Conservation (phyloP, 148 eudicot species). For the Simmondsia chinensis region DNA sequence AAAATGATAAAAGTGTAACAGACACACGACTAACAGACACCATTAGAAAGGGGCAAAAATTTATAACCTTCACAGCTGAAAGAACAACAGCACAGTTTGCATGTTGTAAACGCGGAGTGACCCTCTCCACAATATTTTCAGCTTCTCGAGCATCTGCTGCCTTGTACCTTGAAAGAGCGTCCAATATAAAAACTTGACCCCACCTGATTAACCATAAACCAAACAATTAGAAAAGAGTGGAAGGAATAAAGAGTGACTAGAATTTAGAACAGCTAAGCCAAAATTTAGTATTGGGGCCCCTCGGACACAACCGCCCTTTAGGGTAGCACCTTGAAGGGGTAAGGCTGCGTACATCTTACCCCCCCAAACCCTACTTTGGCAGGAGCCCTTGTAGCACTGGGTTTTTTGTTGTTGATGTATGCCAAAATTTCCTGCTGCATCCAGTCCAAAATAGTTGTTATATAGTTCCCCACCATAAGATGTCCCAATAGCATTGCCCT, state of each 20-base stretch:
- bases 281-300: too few relatives aligned
- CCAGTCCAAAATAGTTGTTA: too few relatives aligned
- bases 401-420: too few relatives aligned
- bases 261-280: not conserved
- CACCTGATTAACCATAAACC: slow-evolving; percentile 40
- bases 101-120: slow-evolving; percentile 93
- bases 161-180: slow-evolving; percentile 87
- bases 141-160: slow-evolving; percentile 99
- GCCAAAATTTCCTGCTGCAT: too few relatives aligned
- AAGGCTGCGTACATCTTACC: too few relatives aligned
- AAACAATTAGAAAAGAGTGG: not conserved
- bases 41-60: not conserved
- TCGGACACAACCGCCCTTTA: too few relatives aligned
- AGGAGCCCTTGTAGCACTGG: too few relatives aligned
- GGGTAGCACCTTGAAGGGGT: too few relatives aligned
- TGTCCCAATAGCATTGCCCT: too few relatives aligned
- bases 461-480: too few relatives aligned
- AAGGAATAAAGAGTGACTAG: too few relatives aligned
- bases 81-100: slow-evolving; percentile 99
- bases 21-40: not conserved
- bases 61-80: slow-evolving; percentile 95
- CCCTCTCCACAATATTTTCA: slow-evolving; percentile 98
- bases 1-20: not conserved
- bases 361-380: too few relatives aligned
- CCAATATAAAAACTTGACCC: slow-evolving; percentile 99